Conservation (phyloP, 495 filamentous ascomycete species). For the Hyphodiscus hymeniophilus region DNA sequence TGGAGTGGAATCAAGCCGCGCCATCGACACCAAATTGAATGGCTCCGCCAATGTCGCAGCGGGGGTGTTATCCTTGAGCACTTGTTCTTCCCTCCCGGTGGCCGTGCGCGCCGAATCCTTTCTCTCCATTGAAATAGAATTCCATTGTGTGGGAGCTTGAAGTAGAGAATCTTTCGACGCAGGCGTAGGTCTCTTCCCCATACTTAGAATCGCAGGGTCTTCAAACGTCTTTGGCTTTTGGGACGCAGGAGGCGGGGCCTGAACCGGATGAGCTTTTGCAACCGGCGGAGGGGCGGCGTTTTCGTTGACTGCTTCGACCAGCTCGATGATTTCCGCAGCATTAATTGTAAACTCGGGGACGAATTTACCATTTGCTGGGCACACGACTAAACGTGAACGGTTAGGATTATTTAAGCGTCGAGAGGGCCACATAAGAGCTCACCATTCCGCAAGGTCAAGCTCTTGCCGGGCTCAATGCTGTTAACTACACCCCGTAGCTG, state of each 20-base stretch:
- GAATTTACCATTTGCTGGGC: slow-evolving; percentile 23
- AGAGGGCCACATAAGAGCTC: slow-evolving; percentile 19
- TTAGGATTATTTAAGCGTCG: not conserved
- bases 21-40: slow-evolving; percentile 8
- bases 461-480: slow-evolving; percentile 59
- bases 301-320: slow-evolving; percentile 25
- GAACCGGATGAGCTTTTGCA: slow-evolving; percentile 4
- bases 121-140: not conserved
- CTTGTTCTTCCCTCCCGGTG: not conserved
- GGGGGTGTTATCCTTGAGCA: slow-evolving; percentile 2
- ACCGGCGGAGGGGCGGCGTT: slow-evolving; percentile 11
- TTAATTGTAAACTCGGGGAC: slow-evolving; percentile 29
- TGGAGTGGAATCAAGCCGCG: slow-evolving; percentile 8
- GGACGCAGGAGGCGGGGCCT: slow-evolving; percentile 9
- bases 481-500: slow-evolving; percentile 66
- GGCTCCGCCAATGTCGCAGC: slow-evolving; percentile 15
- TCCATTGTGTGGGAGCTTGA: not conserved
- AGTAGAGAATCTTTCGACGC: not conserved
- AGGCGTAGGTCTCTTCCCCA: slow-evolving; percentile 28
- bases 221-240: slow-evolving; percentile 28
- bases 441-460: slow-evolving; percentile 76
- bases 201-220: slow-evolving; percentile 47
- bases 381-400: slow-evolving; percentile 14
- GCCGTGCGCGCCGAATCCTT: slow-evolving; percentile 12
- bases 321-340: slow-evolving; percentile 31